Evolutionary conservation across 257 asterid genomes (phyloP), one percentile per base, ranked within the genome.

Genomic region (Anisodus tanguticus): DNA sequence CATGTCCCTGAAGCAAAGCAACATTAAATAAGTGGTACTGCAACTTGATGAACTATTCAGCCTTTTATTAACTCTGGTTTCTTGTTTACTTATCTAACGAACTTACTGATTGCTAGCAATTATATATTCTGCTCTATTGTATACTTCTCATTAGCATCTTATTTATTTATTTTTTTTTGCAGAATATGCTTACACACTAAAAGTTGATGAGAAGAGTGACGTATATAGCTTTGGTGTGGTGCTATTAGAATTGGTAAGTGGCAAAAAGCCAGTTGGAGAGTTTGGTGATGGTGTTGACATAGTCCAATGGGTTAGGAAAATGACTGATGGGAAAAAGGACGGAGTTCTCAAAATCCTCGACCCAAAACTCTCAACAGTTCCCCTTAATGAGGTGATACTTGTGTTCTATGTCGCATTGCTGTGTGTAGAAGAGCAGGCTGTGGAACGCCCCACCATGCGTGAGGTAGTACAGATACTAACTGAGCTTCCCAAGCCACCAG

Each of bases 211-310:
- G 95, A 96, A 96, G 91, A 96, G 99, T 57, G 99, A 96, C 2
- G 99, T 96, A 26, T 96, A 96, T 93, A 96, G 98, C 83, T 96
- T 93, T 5, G 99, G 98, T 3, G 99, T 96, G 0, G 99, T 96
- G 53, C 95, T 96, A 13, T 72, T 96, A 76, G 99, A 96, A 83
- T 90, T 96, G 2, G 97, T 96, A 6, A 90, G 92, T 0, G 99
- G 99, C 16, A 88, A 92, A 83, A 94, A 93, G 85, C 99, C 99
- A 0, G 98, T 96, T 0, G 98, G 99, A 37, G 99, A 96, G 83
- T 96, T 96, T 62, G 99, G 99, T 0, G 99, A 96, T 9, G 99
- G 99, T 10, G 98, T 96, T 12, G 99, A 96, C 90, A 96, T 96
- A 64, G 99, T 96, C 53, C 98, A 96, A 83, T 96, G 99, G 99